phyloP scores from a whole-genome alignment of 768 basidiomycete genomes.

The Tricholoma furcatifolium region DNA sequence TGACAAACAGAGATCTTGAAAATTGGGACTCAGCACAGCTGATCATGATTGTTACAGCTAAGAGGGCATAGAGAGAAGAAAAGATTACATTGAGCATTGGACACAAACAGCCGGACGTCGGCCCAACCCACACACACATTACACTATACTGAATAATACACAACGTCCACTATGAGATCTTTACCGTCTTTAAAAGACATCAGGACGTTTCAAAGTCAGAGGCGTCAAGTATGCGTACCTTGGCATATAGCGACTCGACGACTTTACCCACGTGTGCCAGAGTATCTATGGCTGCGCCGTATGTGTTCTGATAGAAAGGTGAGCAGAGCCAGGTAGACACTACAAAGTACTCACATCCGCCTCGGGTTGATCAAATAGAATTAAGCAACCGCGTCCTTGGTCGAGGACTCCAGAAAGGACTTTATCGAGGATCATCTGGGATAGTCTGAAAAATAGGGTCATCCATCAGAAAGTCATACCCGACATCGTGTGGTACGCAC shows the following conservation, averaged over 20 bases:
- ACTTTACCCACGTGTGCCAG: conserved; percentile 89
- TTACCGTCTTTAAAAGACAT: conserved; percentile 20
- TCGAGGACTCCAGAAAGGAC: conserved; percentile 95
- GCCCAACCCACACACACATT: too few relatives aligned
- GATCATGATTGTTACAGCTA: too few relatives aligned
- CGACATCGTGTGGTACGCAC: conserved; percentile 33
- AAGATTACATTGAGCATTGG: too few relatives aligned
- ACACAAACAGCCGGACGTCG: too few relatives aligned
- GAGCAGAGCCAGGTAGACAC: not conserved
- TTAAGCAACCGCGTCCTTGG: conserved; percentile 87
- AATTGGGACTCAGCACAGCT: too few relatives aligned
- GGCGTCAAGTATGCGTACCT: conserved; percentile 35
- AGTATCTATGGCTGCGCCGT: conserved; percentile 86
- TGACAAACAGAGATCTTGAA: too few relatives aligned
- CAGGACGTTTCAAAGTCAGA: not conserved
- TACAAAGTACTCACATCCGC: conserved; percentile 63
- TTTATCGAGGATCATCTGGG: conserved; percentile 98
- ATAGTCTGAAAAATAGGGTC: conserved; percentile 52
- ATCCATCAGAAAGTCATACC: not conserved
- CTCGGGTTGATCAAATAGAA: conserved; percentile 87
- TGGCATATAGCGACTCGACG: conserved; percentile 91
- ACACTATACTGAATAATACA: too few relatives aligned
- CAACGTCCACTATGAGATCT: conserved; percentile 21
- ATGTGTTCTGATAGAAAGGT: conserved; percentile 61
- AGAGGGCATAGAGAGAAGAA: too few relatives aligned